phyloP scores from a whole-genome alignment of 148 eudicot species.

The Vaccinium vitisidaea region DNA sequence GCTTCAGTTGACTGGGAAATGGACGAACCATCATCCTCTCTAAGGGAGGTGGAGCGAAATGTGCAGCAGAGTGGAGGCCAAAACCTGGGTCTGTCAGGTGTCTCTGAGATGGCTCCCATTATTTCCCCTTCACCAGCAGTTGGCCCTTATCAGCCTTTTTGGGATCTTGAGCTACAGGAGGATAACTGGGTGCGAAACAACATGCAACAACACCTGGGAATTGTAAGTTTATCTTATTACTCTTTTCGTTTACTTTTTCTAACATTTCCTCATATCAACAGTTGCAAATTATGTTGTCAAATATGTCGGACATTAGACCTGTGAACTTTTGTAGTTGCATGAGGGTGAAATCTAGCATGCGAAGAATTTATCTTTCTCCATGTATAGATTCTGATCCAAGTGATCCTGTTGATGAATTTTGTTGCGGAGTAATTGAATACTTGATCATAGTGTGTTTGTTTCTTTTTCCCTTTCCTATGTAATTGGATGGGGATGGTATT shows the following conservation, averaged over 20 bases:
- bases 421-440: background rate
- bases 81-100: constrained; percentile 28
- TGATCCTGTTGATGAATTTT: background rate
- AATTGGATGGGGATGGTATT: background rate
- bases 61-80: constrained; percentile 42
- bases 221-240: constrained; percentile 40
- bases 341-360: background rate
- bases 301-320: background rate
- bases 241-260: too few relatives aligned
- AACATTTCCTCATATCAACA: background rate
- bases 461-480: background rate
- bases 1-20: constrained; percentile 59
- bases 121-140: constrained; percentile 31
- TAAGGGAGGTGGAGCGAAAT: constrained; percentile 32
- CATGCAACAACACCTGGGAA: constrained; percentile 40
- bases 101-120: constrained; percentile 26
- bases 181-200: constrained; percentile 43
- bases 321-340: background rate
- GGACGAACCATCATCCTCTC: constrained; percentile 40
- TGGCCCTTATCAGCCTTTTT: constrained; percentile 32
- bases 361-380: background rate
- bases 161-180: constrained; percentile 44
- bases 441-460: background rate
- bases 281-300: background rate
- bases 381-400: background rate